Percentiles rank a stretch among this genome's conserved stretches.
Conservation (phyloP, 139 green algal species). For the Asterochloris sp. region DNA sequence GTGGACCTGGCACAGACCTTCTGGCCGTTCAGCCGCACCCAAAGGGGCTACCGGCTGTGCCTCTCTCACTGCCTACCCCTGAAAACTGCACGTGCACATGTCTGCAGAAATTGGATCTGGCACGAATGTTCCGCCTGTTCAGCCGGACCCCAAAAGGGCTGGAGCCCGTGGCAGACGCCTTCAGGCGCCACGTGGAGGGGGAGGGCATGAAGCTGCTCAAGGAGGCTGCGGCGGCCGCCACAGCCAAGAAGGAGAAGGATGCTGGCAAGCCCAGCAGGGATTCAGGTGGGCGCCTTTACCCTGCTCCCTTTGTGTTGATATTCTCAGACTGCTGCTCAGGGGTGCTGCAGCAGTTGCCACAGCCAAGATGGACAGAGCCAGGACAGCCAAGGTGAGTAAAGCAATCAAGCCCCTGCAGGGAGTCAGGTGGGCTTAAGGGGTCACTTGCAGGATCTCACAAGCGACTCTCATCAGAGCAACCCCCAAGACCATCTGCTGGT, state of each 20-base stretch:
- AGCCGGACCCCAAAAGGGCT: slow-evolving; percentile 86
- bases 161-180: slow-evolving; percentile 89
- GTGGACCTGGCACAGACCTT: too few species aligned
- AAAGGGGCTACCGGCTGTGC: too few species aligned
- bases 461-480: too few species aligned
- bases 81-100: not conserved
- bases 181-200: slow-evolving; percentile 89
- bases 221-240: slow-evolving; percentile 64
- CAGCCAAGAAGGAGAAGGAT: slow-evolving; percentile 74
- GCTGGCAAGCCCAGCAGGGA: slow-evolving; percentile 49
- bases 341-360: too few species aligned
- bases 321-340: too few species aligned
- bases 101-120: slow-evolving; percentile 83
- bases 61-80: too few species aligned
- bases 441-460: too few species aligned
- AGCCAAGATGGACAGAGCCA: too few species aligned
- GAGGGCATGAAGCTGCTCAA: slow-evolving; percentile 89
- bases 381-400: too few species aligned
- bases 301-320: not conserved
- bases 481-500: not conserved
- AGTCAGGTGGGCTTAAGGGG: too few species aligned
- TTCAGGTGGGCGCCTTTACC: slow-evolving; percentile 21
- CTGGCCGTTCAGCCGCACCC: too few species aligned
- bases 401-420: too few species aligned
- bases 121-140: slow-evolving; percentile 98